Base-by-base conservation (phyloP, 495 filamentous ascomycete genomes). In the Aspergillus sparsus region DNA sequence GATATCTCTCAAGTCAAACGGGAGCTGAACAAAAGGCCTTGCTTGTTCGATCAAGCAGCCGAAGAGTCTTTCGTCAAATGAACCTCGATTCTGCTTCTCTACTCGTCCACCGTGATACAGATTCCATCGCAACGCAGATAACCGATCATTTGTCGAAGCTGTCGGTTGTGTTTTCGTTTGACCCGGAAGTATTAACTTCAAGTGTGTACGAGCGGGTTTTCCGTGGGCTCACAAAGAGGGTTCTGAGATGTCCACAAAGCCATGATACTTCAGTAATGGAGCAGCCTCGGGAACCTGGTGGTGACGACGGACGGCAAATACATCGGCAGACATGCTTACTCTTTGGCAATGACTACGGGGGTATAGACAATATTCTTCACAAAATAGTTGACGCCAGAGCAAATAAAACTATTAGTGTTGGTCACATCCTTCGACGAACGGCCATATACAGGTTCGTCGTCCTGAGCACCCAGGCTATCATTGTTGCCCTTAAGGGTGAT, bases 41-140 rank as follows among this genome's bases (percentile, higher is more conserved):
- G 47, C 47, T 50, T 31, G 47, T 21, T 2, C 16, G 21, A 12
- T 27, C 47, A 1, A 50, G 5, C 31, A 50, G 15, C 21, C n/a
- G 27, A 31, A 50, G 11, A 50, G 47, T 50, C 47, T 11, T 50
- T 10, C 47, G 47, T 11, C 47, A 50, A 50, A 27, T 31, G 4
- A 16, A 50, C 21, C 47, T 50, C 31, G 47, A 50, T 11, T 50
- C 47, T 6, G 47, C 47, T 50, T 50, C 47, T 21, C 27, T 50
- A 3, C 7, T 50, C 7, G 47, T 31, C 8, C 47, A 50, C 16
- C 27, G 27, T 31, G 47, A 50, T 7, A 31, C 47, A 31, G 27
- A 7, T 31, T 50, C 47, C 12, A 50, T 50, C 27, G 47, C 21
- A 11, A 21, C 47, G 4, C 47, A 50, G 47, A 16, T 12, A 6